These are phyloP conservation scores for Candida argentea DNA, from an alignment of 805 yeast species.

Conservation along the genomic window DNA sequence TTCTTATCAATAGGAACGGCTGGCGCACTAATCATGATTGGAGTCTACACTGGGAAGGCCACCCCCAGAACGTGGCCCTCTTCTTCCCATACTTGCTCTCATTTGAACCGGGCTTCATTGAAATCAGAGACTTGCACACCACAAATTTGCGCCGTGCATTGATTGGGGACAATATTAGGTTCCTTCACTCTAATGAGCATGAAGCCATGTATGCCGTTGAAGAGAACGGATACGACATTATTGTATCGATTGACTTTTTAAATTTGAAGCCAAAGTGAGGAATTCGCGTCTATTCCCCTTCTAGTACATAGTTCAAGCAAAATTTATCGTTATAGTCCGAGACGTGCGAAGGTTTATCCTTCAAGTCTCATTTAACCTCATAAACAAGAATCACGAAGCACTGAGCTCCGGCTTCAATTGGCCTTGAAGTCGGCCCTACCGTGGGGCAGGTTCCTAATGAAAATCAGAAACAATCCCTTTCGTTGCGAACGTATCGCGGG, in stretches of 20 bases:
- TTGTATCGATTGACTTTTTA: slow-evolving; percentile 90
- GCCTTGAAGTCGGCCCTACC: too few relatives aligned
- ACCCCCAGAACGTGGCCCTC: slow-evolving; percentile 83
- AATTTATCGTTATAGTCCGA: too few relatives aligned
- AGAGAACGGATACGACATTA: slow-evolving; percentile 84
- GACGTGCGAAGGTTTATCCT: too few relatives aligned
- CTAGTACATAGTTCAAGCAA: too few relatives aligned
- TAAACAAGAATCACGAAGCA: too few relatives aligned
- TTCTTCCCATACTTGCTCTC: slow-evolving; percentile 92
- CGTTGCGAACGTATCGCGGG: too few relatives aligned
- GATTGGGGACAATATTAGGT: slow-evolving; percentile 83
- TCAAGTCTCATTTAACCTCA: too few relatives aligned
- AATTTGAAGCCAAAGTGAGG: slow-evolving; percentile 30
- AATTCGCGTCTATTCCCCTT: too few relatives aligned
- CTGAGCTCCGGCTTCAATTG: too few relatives aligned
- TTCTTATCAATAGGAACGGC: slow-evolving; percentile 88
- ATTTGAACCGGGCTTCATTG: slow-evolving; percentile 84
- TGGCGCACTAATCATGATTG: slow-evolving; percentile 94
- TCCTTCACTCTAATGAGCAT: slow-evolving; percentile 82
- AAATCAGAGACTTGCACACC: slow-evolving; percentile 82
- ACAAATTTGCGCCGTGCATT: slow-evolving; percentile 83
- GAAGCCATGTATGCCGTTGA: slow-evolving; percentile 91
- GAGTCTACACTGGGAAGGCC: slow-evolving; percentile 95
- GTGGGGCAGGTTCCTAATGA: too few relatives aligned
- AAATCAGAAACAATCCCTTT: too few relatives aligned